phyloP scores from a whole-genome alignment of 345 rosid genomes.

The Pugionium dolabratum region DNA sequence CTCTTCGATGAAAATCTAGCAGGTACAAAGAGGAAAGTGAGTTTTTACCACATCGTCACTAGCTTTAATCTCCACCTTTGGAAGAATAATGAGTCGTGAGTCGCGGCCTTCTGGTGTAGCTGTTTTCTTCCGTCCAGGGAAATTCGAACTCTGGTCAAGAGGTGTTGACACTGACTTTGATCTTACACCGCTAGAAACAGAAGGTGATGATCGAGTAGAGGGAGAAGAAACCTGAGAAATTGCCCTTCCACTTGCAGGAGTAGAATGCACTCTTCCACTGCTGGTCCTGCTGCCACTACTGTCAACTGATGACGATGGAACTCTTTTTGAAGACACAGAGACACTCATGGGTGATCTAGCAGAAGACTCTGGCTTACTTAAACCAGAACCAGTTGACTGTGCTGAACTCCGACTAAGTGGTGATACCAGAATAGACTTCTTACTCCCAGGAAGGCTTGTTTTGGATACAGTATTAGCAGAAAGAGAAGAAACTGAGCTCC shows the following conservation, averaged over 20 bases:
- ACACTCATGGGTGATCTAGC: slow-evolving; percentile 51
- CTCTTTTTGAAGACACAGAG: slow-evolving; percentile 60
- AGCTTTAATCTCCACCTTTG: slow-evolving; percentile 90
- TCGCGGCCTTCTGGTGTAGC: slow-evolving; percentile 71
- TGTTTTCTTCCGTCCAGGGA: slow-evolving; percentile 64
- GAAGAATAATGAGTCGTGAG: slow-evolving; percentile 82
- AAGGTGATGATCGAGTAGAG: slow-evolving; percentile 55
- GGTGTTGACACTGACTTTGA: slow-evolving; percentile 62
- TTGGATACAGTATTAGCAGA: slow-evolving; percentile 51
- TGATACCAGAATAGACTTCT: slow-evolving; percentile 53
- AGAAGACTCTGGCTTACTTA: slow-evolving; percentile 52
- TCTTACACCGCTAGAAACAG: slow-evolving; percentile 71
- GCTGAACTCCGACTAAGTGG: slow-evolving; percentile 53
- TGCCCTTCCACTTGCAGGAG: slow-evolving; percentile 47
- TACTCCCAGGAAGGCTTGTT: slow-evolving; percentile 51
- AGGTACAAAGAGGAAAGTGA: slow-evolving; percentile 16
- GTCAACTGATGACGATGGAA: slow-evolving; percentile 61
- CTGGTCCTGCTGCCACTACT: slow-evolving; percentile 59
- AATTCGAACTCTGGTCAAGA: slow-evolving; percentile 61
- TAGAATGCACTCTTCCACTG: slow-evolving; percentile 35
- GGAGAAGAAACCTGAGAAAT: slow-evolving; percentile 67
- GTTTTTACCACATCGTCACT: slow-evolving; percentile 88
- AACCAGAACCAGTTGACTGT: slow-evolving; percentile 52
- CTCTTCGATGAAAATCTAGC: slow-evolving; percentile 5
- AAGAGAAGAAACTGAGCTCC: slow-evolving; percentile 72